Conservation (phyloP, 768 basidiomycete genomes). For the Lactarius indigo region DNA sequence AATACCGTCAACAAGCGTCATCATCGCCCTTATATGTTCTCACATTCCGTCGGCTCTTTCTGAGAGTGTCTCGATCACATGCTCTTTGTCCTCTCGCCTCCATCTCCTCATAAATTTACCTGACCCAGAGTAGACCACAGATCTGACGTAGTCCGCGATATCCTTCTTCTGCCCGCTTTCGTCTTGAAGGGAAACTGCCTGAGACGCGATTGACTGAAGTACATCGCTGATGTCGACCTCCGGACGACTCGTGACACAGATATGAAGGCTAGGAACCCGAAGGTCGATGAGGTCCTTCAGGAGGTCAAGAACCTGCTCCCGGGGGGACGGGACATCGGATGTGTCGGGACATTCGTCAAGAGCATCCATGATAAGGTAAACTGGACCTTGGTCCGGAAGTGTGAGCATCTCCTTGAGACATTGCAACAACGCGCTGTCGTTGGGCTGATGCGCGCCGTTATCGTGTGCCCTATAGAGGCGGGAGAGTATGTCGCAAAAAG, state of each 20-base stretch:
- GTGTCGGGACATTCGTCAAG: not conserved
- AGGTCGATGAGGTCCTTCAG: not conserved
- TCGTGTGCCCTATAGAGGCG: not conserved
- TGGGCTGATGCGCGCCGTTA: not conserved
- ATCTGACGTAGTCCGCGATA: not conserved
- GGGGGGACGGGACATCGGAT: not conserved
- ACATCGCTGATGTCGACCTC: not conserved
- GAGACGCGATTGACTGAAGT: not conserved
- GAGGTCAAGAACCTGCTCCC: not conserved
- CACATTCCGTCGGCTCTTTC: not conserved
- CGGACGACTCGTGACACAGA: not conserved
- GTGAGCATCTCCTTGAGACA: not conserved
- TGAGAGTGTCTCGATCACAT: not conserved
- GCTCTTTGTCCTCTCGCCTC: not conserved
- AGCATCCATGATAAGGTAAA: not conserved
- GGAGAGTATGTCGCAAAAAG: not conserved
- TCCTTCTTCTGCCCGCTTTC: not conserved
- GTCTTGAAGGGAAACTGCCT: not conserved
- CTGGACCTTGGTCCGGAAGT: not conserved
- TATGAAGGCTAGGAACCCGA: not conserved
- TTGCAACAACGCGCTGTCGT: not conserved
- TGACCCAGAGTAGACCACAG: not conserved
- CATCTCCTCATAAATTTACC: not conserved
- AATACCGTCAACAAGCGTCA: not conserved
- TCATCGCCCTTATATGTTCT: not conserved